Evolutionary conservation across 768 basidiomycete species (phyloP), one percentile per base, ranked within the genome.

Genomic region (Leccinum variicolor): DNA sequence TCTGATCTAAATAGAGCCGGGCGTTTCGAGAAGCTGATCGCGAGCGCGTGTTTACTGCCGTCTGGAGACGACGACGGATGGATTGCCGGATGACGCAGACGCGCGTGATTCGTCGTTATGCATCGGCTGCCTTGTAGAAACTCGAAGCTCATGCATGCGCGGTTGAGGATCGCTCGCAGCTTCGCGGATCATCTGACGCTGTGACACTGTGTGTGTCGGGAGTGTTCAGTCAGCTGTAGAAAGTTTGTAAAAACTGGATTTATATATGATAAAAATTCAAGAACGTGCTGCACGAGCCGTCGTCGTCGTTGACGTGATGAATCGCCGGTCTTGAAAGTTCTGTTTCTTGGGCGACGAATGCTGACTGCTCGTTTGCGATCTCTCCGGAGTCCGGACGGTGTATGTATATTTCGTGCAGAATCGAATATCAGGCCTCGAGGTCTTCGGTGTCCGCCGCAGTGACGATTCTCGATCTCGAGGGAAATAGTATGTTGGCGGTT

Each of bases 191-290:
- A 85, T 63, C 75, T 97, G 56, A 87, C 81, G 72, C 84, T 97
- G 11, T 94, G 90, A 74, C 79, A 94, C 61, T 83, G n/a, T n/a
- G n/a, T n/a, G n/a, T n/a, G n/a, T n/a, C 89, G 4, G 81, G 82
- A 15, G 82, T 86, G 11, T 92, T 96, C 64, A 76, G 77, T 29
- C 74, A 79, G 29, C 73, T 97, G 55, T 79, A 70, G 14, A 78
- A 83, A 0, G 47, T 31, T 73, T 99, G 36, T 90, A 94, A 67
- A 96, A 98, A 62, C 73, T 98, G 57, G 97, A 98, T 74, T 64
- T 7, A 3, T 98, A 60, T 99, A 98, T 69, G 97, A 98, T 72
- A 98, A 99, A 88, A 92, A 70, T 71, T 98, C 62, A 95, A 92
- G 74, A 34, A 73, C 76, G 87, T 89, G 1, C 66, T 98, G 54